A percentile compares a stretch with the other conserved stretches of the same genome.
Evolutionary conservation across 768 basidiomycete species (phyloP).

Genomic region (Psilocybe tampanensis): DNA sequence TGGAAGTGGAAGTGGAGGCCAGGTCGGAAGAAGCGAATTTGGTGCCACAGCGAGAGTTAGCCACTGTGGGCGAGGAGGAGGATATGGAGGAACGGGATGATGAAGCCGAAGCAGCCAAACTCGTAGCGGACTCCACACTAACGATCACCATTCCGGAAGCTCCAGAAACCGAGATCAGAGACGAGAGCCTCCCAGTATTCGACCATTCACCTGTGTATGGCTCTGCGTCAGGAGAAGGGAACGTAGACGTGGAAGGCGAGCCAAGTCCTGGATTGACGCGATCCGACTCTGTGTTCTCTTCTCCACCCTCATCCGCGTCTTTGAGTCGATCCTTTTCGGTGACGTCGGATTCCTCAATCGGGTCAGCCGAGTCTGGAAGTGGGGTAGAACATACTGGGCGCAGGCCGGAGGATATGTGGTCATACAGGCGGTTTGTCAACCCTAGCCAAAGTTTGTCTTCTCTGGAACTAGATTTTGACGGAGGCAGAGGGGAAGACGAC

Average conservation of each 20-base stretch:
- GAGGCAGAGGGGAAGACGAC: not conserved
- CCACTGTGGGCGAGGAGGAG: no score
- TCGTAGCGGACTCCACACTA: no score
- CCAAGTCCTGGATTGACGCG: not conserved
- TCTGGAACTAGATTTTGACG: slow-evolving; percentile 17
- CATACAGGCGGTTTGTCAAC: slow-evolving; percentile 1
- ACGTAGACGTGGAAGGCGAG: not conserved
- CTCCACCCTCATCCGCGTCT: slow-evolving; percentile 18
- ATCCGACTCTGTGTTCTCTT: slow-evolving; percentile 12
- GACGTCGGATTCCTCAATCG: slow-evolving; percentile 34
- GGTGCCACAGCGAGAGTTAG: no score
- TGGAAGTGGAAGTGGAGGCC: not conserved
- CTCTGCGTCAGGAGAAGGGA: not conserved
- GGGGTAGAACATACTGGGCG: slow-evolving; percentile 4
- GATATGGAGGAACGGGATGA: no score
- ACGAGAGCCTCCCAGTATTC: not conserved
- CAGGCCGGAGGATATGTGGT: not conserved
- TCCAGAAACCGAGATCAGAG: not conserved
- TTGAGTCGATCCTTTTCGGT: slow-evolving; percentile 34
- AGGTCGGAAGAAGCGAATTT: not conserved
- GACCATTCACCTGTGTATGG: not conserved
- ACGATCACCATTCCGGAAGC: not conserved
- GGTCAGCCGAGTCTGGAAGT: slow-evolving; percentile 27
- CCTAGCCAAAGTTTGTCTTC: slow-evolving; percentile 18
- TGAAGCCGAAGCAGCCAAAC: no score